A percentile compares a stretch with the other conserved stretches of the same genome.
Conservation (phyloP, 345 rosid genomes). For the Excoecaria cochinchinensis region DNA sequence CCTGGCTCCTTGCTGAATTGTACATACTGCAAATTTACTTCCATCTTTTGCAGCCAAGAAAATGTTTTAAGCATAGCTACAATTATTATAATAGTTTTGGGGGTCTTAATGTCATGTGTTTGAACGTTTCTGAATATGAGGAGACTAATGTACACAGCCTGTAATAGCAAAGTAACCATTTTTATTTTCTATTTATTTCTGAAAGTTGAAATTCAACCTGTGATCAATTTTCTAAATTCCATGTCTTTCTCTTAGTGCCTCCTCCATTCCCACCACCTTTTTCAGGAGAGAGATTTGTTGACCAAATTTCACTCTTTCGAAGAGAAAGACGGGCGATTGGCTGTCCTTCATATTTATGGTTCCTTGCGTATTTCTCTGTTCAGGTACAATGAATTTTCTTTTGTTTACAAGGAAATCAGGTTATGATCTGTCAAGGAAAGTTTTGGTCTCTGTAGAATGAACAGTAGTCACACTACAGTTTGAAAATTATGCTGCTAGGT, state of each 20-base stretch:
- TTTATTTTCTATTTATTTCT: background rate
- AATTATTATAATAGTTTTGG: background rate
- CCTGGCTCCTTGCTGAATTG: background rate
- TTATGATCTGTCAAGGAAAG: background rate
- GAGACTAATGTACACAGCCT: background rate
- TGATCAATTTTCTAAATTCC: background rate
- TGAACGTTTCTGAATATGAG: background rate
- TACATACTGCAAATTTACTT: background rate
- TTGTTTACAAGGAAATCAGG: background rate
- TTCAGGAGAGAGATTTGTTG: slow-evolving; percentile 68
- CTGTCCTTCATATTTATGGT: slow-evolving; percentile 80
- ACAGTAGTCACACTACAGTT: background rate
- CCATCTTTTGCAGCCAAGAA: too few species aligned
- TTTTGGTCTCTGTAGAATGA: background rate
- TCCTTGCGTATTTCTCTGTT: slow-evolving; percentile 53
- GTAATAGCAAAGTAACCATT: too few species aligned
- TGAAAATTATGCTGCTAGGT: background rate
- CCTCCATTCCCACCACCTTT: slow-evolving; percentile 74
- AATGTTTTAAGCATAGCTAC: too few species aligned
- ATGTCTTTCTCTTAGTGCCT: slow-evolving; percentile 62
- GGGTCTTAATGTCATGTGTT: background rate
- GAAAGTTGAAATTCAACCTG: background rate
- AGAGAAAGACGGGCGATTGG: slow-evolving; percentile 56
- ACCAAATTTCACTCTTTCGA: slow-evolving; percentile 53
- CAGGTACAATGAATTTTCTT: slow-evolving; percentile 51